phyloP scores from a whole-genome alignment of 371 early-diverging fungal genomes.

The Mortierella sp. region DNA sequence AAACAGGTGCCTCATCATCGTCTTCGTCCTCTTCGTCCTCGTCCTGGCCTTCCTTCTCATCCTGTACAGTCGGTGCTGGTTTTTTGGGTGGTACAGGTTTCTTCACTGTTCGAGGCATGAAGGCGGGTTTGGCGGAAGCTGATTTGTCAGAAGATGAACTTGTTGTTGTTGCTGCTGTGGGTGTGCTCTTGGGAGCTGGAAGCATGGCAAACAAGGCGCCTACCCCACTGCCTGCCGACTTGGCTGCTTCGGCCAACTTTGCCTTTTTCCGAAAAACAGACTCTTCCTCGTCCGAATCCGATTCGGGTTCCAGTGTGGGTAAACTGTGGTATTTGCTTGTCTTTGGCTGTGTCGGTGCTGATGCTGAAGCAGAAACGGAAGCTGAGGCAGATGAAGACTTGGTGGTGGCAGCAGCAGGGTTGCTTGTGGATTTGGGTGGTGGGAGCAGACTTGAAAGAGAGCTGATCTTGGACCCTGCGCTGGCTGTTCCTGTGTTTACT shows the following conservation, averaged over 20 bases:
- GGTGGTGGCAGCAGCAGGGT: neutral
- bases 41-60: slow-evolving; percentile 1
- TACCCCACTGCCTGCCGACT: slow-evolving; percentile 26
- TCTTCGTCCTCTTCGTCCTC: slow-evolving; percentile 23
- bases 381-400: neutral
- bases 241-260: slow-evolving; percentile 20
- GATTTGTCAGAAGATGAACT: slow-evolving; percentile 3
- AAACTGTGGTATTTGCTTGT: slow-evolving; percentile 38
- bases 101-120: slow-evolving; percentile 53
- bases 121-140: slow-evolving; percentile 39
- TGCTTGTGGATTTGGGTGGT: slow-evolving; percentile 23
- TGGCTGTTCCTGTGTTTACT: neutral
- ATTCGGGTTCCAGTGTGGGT: slow-evolving; percentile 37
- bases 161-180: slow-evolving; percentile 1
- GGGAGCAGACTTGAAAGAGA: slow-evolving; percentile 39
- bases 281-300: slow-evolving; percentile 51
- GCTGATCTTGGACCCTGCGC: slow-evolving; percentile 8
- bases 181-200: slow-evolving; percentile 58
- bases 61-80: neutral
- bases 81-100: slow-evolving; percentile 18
- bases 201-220: slow-evolving; percentile 55
- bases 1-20: slow-evolving; percentile 26
- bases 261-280: slow-evolving; percentile 48
- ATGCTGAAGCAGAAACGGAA: neutral
- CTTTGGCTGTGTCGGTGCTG: slow-evolving; percentile 15